Evolutionary conservation across 1,139 yeast genomes (phyloP).

Genomic region (Lodderomyces pseudojiufengensis): DNA sequence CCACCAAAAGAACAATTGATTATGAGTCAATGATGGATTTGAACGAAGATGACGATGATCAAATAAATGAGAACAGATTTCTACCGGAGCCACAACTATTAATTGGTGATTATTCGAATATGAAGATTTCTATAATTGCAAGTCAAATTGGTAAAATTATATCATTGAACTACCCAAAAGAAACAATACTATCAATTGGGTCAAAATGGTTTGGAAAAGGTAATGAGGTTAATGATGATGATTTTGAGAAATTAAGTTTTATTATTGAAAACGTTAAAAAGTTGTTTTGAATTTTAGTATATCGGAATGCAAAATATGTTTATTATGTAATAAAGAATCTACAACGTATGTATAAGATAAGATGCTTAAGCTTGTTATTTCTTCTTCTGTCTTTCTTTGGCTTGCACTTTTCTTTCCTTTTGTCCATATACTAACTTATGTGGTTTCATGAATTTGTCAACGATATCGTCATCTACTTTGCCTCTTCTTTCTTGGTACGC

Average conservation of each 20-base stretch:
- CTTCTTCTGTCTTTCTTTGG: constrained; percentile 47
- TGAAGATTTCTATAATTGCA: constrained; percentile 41
- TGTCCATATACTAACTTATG: constrained; percentile 76
- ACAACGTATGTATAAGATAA: constrained; percentile 1
- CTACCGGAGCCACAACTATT: constrained; percentile 35
- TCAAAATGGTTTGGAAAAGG: constrained; percentile 45
- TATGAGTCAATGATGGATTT: constrained; percentile 17
- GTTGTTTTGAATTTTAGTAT: constrained; percentile 10
- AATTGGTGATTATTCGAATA: constrained; percentile 39
- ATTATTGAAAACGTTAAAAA: constrained; percentile 32
- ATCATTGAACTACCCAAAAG: constrained; percentile 26
- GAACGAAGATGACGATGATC: constrained; percentile 11
- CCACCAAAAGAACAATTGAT: constrained; percentile 31
- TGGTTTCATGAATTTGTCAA: constrained; percentile 76
- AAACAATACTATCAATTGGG: constrained; percentile 37
- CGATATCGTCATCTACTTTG: constrained; percentile 59
- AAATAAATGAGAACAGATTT: constrained; percentile 5
- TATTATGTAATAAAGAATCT: background rate
- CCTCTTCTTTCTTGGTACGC: constrained; percentile 79
- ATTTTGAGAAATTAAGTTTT: constrained; percentile 42
- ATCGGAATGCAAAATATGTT: too few relatives aligned
- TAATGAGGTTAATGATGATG: constrained; percentile 28
- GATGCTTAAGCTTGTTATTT: background rate
- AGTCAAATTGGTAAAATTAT: constrained; percentile 42
- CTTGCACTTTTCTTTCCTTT: constrained; percentile 67